Evolutionary conservation across 1,139 yeast genomes (phyloP).

Genomic region (Hanseniaspora uvarum): DNA sequence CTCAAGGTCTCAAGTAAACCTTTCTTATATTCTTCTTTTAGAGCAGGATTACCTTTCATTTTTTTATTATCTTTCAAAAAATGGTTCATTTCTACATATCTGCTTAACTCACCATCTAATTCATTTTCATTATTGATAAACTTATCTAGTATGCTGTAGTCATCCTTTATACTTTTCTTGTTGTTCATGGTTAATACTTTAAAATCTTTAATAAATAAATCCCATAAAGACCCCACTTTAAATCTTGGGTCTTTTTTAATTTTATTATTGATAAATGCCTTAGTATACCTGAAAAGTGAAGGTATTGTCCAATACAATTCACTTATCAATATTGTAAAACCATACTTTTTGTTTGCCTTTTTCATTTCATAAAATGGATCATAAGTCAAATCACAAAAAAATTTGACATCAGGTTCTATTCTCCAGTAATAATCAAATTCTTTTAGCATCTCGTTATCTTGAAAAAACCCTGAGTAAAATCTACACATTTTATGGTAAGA

Average conservation of each 20-base stretch:
- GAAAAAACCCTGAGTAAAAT: conserved; percentile 69
- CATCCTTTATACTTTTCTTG: conserved; percentile 1
- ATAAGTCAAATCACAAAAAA: conserved; percentile 79
- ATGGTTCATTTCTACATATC: conserved; percentile 29
- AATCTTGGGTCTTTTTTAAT: conserved; percentile 25
- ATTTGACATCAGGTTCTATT: conserved; percentile 82
- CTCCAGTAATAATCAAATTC: conserved; percentile 87
- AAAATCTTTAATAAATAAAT: conserved; percentile 38
- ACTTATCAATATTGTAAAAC: conserved; percentile 65
- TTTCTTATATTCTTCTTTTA: conserved; percentile 29
- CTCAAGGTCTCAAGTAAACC: conserved; percentile 10
- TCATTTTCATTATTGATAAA: conserved; percentile 27
- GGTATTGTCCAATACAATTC: conserved; percentile 77
- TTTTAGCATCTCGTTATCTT: conserved; percentile 56
- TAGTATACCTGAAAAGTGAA: conserved; percentile 61
- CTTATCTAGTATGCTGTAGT: conserved; percentile 30
- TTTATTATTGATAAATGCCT: conserved; percentile 44
- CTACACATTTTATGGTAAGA: conserved; percentile 66
- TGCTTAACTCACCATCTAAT: conserved; percentile 24
- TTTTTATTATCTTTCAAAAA: conserved; percentile 18
- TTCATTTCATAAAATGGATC: conserved; percentile 84
- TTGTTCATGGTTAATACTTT: conserved; percentile 25
- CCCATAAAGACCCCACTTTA: conserved; percentile 49
- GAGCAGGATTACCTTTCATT: conserved; percentile 27
- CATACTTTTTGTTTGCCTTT: conserved; percentile 57